Conservation (phyloP, 2,329 filamentous ascomycete species). For the Ceratocystis diversiconidia region DNA sequence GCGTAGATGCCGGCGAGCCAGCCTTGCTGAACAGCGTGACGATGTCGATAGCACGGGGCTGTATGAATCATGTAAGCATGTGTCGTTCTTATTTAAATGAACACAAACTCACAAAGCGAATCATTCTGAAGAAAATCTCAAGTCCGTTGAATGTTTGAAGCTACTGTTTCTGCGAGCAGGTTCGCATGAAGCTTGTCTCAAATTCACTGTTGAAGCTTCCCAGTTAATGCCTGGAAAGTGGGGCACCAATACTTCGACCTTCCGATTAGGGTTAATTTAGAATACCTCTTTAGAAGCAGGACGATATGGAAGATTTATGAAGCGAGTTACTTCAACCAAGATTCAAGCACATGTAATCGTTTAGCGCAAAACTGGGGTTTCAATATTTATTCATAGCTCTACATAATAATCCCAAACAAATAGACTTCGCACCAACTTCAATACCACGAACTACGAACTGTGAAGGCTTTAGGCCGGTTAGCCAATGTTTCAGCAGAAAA, state of each 20-base stretch:
- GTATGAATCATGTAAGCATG: conserved; percentile 12
- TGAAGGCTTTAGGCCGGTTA: background rate
- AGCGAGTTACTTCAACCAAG: too few species aligned
- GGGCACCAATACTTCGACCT: background rate
- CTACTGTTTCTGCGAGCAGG: background rate
- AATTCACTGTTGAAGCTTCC: background rate
- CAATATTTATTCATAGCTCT: too few species aligned
- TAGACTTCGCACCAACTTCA: background rate
- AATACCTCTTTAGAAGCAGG: background rate
- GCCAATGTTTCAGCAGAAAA: background rate
- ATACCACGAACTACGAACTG: background rate
- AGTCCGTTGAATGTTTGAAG: background rate
- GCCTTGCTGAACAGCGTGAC: conserved; percentile 94
- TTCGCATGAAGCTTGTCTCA: background rate
- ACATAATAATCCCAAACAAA: too few species aligned
- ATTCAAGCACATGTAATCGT: too few species aligned
- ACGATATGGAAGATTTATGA: too few species aligned
- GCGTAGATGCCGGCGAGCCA: conserved; percentile 53
- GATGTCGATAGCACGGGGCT: conserved; percentile 75
- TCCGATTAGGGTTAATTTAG: background rate
- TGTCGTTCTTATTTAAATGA: background rate
- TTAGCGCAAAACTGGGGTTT: too few species aligned
- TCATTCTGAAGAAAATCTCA: conserved; percentile 27
- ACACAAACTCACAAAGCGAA: conserved; percentile 31
- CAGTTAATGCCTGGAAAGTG: background rate